Evolutionary conservation across 2,329 filamentous ascomycete species (phyloP).

Genomic region (Colletotrichum camelliae): DNA sequence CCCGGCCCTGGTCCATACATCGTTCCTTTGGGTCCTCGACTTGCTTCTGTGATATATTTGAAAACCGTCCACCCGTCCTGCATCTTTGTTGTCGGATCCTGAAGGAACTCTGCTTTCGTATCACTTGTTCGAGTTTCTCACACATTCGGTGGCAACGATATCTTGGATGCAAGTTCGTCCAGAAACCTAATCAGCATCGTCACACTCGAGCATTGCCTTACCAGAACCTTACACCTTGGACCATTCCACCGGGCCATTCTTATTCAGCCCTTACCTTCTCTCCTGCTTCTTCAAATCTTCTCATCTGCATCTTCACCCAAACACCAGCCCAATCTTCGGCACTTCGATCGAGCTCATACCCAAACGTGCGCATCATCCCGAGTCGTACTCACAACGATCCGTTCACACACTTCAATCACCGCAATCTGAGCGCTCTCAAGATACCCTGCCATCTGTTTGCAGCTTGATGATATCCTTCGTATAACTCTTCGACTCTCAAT

Average conservation of each 20-base stretch:
- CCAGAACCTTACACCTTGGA: neutral
- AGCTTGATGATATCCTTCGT: neutral
- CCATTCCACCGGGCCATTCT: neutral
- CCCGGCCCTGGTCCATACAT: slow-evolving; percentile 18
- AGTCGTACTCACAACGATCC: neutral
- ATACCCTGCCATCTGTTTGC: neutral
- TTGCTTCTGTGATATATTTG: slow-evolving; percentile 21
- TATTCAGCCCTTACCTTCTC: neutral
- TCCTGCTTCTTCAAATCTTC: neutral
- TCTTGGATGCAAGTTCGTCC: slow-evolving; percentile 14
- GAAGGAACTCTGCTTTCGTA: neutral
- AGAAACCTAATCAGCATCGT: slow-evolving; percentile 1
- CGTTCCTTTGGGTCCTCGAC: slow-evolving; percentile 11
- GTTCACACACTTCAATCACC: neutral
- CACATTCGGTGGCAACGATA: neutral
- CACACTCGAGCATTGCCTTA: neutral
- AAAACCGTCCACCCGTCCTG: slow-evolving; percentile 17
- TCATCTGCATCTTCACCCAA: neutral
- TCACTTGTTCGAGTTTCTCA: neutral
- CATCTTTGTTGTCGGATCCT: neutral
- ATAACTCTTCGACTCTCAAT: neutral
- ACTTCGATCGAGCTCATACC: neutral
- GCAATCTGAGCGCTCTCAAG: neutral
- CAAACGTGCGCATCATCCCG: neutral
- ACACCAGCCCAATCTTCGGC: neutral